A percentile compares a stretch with the other conserved stretches of the same genome.
Conservation (phyloP, 257 asterid species). For the Marsdenia floribunda region DNA sequence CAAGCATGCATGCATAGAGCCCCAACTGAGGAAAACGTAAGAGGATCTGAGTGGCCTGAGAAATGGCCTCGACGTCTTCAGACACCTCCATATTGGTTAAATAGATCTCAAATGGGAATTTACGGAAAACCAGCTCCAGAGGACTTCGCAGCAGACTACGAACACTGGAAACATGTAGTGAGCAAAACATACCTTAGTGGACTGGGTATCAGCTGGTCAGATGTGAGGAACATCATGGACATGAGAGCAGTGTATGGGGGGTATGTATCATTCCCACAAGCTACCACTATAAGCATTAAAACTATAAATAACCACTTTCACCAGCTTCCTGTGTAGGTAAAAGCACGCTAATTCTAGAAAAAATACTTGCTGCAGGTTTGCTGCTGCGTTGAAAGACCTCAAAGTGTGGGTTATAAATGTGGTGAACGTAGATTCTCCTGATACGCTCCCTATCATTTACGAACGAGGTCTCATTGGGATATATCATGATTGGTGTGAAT, state of each 20-base stretch:
- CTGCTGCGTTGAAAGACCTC: conserved; percentile 74
- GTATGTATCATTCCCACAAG: conserved; percentile 27
- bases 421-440: conserved; percentile 71
- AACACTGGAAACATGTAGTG: conserved; percentile 63
- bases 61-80: conserved; percentile 77
- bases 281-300: background rate
- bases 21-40: conserved; percentile 45
- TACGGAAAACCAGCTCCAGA: conserved; percentile 83
- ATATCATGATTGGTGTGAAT: conserved; percentile 92
- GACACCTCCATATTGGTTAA: conserved; percentile 73
- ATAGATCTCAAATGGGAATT: conserved; percentile 60
- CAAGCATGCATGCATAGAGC: conserved; percentile 74
- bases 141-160: conserved; percentile 60
- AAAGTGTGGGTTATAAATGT: conserved; percentile 88
- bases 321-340: background rate
- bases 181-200: conserved; percentile 51
- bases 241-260: conserved; percentile 94
- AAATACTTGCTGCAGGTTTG: conserved; percentile 56
- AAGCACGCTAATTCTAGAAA: background rate
- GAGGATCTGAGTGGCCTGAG: conserved; percentile 89
- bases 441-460: conserved; percentile 80
- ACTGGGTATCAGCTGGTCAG: conserved; percentile 72
- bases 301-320: background rate
- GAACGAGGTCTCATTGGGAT: conserved; percentile 82
- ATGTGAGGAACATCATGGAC: conserved; percentile 80